phyloP scores from a whole-genome alignment of 192 early-diverging fungal species.

The Entomortierella lignicola region DNA sequence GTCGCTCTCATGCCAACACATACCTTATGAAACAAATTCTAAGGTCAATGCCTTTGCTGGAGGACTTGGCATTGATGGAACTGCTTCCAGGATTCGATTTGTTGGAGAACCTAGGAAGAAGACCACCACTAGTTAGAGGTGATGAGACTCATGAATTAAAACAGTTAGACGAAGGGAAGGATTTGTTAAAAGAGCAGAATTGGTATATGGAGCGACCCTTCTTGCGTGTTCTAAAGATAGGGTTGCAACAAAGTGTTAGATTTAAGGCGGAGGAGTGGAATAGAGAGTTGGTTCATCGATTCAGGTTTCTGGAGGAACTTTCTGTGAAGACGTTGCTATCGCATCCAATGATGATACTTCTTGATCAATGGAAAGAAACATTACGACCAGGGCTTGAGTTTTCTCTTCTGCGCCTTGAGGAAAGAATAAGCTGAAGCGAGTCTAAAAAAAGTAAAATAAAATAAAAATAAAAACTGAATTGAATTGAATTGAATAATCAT shows the following conservation, averaged over 20 bases:
- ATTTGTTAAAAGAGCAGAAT: neutral
- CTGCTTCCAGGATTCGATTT: neutral
- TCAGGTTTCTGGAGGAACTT: neutral
- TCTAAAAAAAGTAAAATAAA: no score
- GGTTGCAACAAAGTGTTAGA: neutral
- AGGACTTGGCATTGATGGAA: neutral
- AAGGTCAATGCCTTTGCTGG: neutral
- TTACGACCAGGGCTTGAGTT: neutral
- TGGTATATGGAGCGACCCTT: neutral
- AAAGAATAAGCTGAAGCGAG: no score
- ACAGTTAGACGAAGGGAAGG: neutral
- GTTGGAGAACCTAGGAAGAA: neutral
- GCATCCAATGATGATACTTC: neutral
- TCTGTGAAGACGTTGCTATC: neutral
- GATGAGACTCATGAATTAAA: no score
- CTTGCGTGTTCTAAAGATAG: neutral
- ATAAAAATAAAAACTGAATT: neutral
- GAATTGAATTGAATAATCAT: neutral
- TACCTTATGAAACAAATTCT: neutral
- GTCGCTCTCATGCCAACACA: neutral
- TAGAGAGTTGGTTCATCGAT: neutral
- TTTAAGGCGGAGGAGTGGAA: neutral
- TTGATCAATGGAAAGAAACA: neutral
- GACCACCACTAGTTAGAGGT: no score
- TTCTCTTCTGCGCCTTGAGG: neutral